Evolutionary conservation across 2,329 filamentous ascomycete genomes (phyloP), one percentile per base, ranked within the genome.

Genomic region (Cytospora mali): DNA sequence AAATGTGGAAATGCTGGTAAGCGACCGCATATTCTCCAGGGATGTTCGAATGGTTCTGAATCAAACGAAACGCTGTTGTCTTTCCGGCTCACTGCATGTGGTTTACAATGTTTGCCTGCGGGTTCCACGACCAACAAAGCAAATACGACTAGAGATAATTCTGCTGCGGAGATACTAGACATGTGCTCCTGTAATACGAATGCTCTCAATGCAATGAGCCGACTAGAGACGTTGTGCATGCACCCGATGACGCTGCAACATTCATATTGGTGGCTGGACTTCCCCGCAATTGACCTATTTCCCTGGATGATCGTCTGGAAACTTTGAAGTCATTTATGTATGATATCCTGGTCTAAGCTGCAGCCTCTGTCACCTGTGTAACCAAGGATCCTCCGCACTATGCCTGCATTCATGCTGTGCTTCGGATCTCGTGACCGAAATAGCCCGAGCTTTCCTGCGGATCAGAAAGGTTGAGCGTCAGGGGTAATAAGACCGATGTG

Each of bases 211-310:
- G 35, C 7, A 5, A 42, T 6, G 35, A 10, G 14, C 39, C 4
- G 39, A 3, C 39, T 6, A 21, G 39, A n/a, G 39, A 16, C 9
- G 6, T 3, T 9, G 39, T 23, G 33, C 33, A 53, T 27, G 11
- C n/a, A n/a, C n/a, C n/a, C n/a, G 21, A n/a, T 54, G 57, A 48
- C 57, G 35, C 48, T 60, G 28, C 49, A 53, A 46, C 9, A n/a
- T 18, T 48, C 31, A 6, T 14, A 18, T 9, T 33, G 13, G 7
- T 28, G 29, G 7, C 57, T 54, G 57, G 27, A 23, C 35, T 60
- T 60, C 57, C 57, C 57, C 57, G 57, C 57, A 60, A 18, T 23
- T 46, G 50, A 31, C 23, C 27, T 5, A 23, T 10, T 13, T 23
- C 42, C 13, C 42, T 13, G 42, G n/a, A 9, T 46, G n/a, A 10